Evolutionary conservation across 2,329 filamentous ascomycete species (phyloP).

Genomic region (Calonectria multiphialidica): DNA sequence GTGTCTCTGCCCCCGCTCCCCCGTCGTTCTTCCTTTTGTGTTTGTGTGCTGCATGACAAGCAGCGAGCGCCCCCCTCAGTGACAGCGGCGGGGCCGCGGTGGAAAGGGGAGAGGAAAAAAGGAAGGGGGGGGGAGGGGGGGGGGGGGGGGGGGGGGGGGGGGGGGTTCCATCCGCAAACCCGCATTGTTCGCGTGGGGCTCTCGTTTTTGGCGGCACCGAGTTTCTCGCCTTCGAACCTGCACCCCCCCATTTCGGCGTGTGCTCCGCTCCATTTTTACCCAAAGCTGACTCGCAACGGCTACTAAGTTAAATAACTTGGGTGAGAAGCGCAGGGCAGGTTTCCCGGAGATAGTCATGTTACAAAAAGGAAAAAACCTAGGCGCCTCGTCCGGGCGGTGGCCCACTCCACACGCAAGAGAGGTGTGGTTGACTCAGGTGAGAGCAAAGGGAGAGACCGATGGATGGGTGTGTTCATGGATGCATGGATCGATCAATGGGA

Average conservation of each 20-base stretch:
- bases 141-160: not conserved
- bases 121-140: not conserved
- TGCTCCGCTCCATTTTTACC: not conserved
- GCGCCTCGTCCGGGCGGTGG: conserved; percentile 17
- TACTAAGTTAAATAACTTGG: conserved; percentile 6
- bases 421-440: conserved; percentile 17
- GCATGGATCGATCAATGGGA: not conserved
- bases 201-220: conserved; percentile 3
- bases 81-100: no score
- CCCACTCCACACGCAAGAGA: not conserved
- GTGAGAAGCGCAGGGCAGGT: conserved; percentile 2
- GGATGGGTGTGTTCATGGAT: not conserved
- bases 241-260: not conserved
- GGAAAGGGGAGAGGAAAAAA: not conserved
- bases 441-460: not conserved
- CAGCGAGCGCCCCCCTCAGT: no score
- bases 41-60: no score
- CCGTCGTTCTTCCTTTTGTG: no score
- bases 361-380: conserved; percentile 10
- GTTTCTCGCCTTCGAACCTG: not conserved
- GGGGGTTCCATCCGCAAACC: conserved; percentile 12
- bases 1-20: no score
- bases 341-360: conserved; percentile 3
- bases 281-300: conserved; percentile 21
- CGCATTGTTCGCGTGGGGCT: conserved; percentile 17